Base-by-base conservation (phyloP, 805 yeast genomes). In the Yarrowia porcina region DNA sequence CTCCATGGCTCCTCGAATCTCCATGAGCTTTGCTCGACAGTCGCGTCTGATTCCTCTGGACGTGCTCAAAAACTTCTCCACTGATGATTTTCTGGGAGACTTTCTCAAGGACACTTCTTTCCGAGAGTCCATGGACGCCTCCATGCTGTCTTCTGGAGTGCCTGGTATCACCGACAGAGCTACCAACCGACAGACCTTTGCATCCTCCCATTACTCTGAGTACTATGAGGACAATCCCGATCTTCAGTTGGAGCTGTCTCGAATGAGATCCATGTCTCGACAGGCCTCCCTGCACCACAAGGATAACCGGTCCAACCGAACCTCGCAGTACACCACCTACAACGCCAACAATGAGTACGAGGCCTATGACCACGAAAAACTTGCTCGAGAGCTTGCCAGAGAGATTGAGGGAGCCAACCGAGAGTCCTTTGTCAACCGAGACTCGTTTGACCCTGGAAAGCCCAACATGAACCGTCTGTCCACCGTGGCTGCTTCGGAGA, bases 221-320 rank as follows among this genome's bases (percentile, higher is more conserved):
- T 39, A 39, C 36, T 56, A 56, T n/a, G 61, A 56, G 49, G 47
- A 39, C 61, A 56, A 56, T 39, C 61, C 61, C 13, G 61, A 56
- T n/a, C 61, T 56, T n/a, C 61, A 56, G 49, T 27, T 56, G 39
- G 49, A 56, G 49, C 49, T 56, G 61, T 56, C 61, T 25, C 47
- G 49, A n/a, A 39, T 56, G 47, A 39, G 61, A 39, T 39, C 49
- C 32, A 56, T 56, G 47, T 39, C 61, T 9, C 38, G 61, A 20
- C 47, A 56, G 39, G 15, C 61, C 12, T 56, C 61, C 20, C 49
- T 52, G 4, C 59, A 36, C 32, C 13, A 52, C 38, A 52, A 52
- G 44, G 44, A 52, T 21, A 52, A 42, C 42, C 54, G 56, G 28
- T 49, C 56, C 2, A 49, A 49, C 56, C 56, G 56, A 49, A 32